Evolutionary conservation across 306 rosid species (phyloP).

Genomic region (Sechiopsis laciniata): DNA sequence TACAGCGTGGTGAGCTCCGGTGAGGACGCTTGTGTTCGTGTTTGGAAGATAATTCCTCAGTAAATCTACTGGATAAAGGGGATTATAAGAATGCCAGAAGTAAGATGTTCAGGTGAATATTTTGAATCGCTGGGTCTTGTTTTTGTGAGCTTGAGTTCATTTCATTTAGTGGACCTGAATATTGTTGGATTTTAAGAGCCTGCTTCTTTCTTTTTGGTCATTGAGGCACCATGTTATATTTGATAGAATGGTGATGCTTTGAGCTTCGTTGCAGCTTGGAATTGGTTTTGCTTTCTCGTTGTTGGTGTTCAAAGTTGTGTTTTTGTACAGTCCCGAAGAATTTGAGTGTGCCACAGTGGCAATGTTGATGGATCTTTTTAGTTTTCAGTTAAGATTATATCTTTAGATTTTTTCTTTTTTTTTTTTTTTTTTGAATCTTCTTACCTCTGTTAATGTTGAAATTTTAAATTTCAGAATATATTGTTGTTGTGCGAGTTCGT

Average conservation of each 20-base stretch:
- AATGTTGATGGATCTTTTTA: not conserved
- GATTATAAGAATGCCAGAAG: too few species aligned
- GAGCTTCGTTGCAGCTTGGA: constrained; percentile 19
- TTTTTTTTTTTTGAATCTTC: not conserved
- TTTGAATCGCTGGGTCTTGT: constrained; percentile 18
- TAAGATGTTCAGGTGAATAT: constrained; percentile 18
- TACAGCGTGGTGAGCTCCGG: constrained; percentile 81
- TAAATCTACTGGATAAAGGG: constrained; percentile 29
- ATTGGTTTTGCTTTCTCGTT: constrained; percentile 10
- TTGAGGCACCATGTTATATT: not conserved
- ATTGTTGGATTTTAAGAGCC: not conserved
- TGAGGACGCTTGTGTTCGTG: constrained; percentile 95
- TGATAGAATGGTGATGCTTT: constrained; percentile 20
- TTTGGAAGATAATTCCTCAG: constrained; percentile 72
- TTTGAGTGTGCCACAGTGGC: too few species aligned
- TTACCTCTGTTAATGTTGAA: not conserved
- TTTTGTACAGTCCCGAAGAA: constrained; percentile 12
- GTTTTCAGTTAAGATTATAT: not conserved
- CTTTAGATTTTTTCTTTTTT: not conserved
- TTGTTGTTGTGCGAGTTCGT: not conserved
- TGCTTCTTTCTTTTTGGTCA: not conserved
- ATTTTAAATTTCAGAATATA: not conserved
- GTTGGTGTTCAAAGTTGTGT: constrained; percentile 13
- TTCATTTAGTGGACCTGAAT: constrained; percentile 9
- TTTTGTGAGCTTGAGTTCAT: constrained; percentile 13